Base-by-base conservation (phyloP, 1,284 basidiomycete species). In the Mycena citricolor region DNA sequence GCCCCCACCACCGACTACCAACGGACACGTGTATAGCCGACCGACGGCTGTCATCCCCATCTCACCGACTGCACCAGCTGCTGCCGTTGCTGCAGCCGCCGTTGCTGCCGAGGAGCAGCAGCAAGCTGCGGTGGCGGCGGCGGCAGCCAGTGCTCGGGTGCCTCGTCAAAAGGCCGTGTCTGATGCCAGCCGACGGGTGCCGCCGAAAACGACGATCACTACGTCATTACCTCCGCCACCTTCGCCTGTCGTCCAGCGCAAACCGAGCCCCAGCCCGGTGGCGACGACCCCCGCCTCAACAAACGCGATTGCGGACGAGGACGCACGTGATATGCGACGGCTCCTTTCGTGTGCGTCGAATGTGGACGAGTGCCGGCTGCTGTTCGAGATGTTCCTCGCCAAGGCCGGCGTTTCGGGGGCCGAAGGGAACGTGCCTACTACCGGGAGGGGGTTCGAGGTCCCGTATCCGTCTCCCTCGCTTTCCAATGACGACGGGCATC, bases 331-430 rank as follows among this genome's bases (percentile, higher is more conserved):
- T 37, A 74, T 94, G 61, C 81, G 85, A 20, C 70, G 73, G 19
- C 69, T 89, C 43, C 67, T 94, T n/a, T 67, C 77, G 19, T 74
- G 70, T 41, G 90, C 91, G 13, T 85, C 83, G 1, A 81, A 74
- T 23, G 85, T 79, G 29, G 82, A 86, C 49, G 91, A 94, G 68
- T 93, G 90, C 60, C 84, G 88, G 37, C 69, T 93, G 24, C 79
- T 94, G 30, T 73, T 91, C 30, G 84, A 90, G 54, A 86, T 90
- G 69, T 86, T 89, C 63, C 70, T 94, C 40, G 73, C 79, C 17
- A 79, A 80, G 57, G 77, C 77, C 47, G 82, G 84, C 19, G 65
- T 75, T 33, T 54, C 67, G 11, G 26, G 57, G 22, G 61, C 68
- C 39, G 41, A 57, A 19, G 55, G 59, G 23, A 51, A 62, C 13